A percentile compares a stretch with the other conserved stretches of the same genome.
Conservation (phyloP, 306 rosid genomes). For the Crotalaria pallida region DNA sequence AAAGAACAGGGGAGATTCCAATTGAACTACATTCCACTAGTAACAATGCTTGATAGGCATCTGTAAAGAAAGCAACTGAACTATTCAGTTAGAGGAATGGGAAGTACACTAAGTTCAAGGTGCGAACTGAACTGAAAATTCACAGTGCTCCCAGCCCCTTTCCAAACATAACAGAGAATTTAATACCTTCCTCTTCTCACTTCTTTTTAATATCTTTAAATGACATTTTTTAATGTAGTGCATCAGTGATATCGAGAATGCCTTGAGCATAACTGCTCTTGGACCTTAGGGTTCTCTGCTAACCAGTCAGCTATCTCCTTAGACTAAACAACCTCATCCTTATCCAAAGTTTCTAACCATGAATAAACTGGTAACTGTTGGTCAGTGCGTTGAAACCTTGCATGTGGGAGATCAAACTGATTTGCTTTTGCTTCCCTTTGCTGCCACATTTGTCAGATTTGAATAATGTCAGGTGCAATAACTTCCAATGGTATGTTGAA, state of each 20-base stretch:
- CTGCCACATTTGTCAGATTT: conserved; percentile 34
- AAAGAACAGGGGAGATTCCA: too few species aligned
- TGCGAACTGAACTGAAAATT: neutral
- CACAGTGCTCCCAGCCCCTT: neutral
- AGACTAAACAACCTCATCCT: conserved; percentile 82
- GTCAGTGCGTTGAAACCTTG: conserved; percentile 84
- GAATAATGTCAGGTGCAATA: neutral
- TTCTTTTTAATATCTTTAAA: conserved; percentile 80
- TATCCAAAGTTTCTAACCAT: conserved; percentile 77
- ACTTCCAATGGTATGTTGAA: neutral
- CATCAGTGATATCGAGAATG: conserved; percentile 90
- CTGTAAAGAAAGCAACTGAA: neutral
- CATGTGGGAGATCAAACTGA: conserved; percentile 62
- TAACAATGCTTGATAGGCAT: too few species aligned
- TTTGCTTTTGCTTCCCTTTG: conserved; percentile 41
- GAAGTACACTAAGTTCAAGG: neutral
- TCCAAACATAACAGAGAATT: neutral
- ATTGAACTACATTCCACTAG: too few species aligned
- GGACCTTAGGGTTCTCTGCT: conserved; percentile 59
- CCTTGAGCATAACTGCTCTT: conserved; percentile 77
- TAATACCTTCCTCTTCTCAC: conserved; percentile 75
- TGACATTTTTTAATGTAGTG: conserved; percentile 92
- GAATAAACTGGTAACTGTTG: conserved; percentile 91
- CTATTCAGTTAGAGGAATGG: neutral
- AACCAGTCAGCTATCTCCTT: conserved; percentile 92